These are phyloP conservation scores for Epicoccum sorghinum DNA, from an alignment of 2,329 filamentous ascomycete genomes.

Conservation along the genomic window DNA sequence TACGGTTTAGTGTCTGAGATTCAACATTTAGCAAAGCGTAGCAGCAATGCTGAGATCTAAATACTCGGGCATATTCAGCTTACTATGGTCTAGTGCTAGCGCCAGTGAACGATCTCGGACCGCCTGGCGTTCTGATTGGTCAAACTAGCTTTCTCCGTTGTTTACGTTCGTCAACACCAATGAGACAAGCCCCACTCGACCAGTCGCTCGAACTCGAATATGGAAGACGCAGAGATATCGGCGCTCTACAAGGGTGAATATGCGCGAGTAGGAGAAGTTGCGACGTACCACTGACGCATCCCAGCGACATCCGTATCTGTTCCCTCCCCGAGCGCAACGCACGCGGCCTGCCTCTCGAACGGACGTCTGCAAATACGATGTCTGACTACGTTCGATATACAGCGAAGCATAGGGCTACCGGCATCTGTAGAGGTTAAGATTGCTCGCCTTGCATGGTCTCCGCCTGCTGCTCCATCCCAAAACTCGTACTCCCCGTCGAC, in stretches of 20 bases:
- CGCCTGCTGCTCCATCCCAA: constrained; percentile 11
- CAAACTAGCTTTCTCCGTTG: constrained; percentile 21
- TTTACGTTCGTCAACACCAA: constrained; percentile 39
- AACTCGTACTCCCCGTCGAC: constrained; percentile 20
- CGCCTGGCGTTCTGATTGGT: constrained; percentile 8
- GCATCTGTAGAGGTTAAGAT: constrained; percentile 36
- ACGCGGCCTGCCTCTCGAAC: constrained; percentile 48
- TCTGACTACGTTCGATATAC: constrained; percentile 42
- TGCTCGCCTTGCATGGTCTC: constrained; percentile 48
- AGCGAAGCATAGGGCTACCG: constrained; percentile 45
- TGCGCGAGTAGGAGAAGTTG: no score
- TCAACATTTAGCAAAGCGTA: constrained; percentile 1
- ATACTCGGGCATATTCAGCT: no score
- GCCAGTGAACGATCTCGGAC: constrained; percentile 5
- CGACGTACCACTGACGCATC: constrained; percentile 7
- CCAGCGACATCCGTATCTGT: constrained; percentile 43
- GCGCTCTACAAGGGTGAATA: no score
- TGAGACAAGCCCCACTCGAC: constrained; percentile 5
- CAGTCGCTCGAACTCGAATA: constrained; percentile 14
- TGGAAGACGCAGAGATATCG: constrained; percentile 33
- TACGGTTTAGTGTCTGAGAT: constrained; percentile 21
- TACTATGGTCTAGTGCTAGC: no score
- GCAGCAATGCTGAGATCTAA: not conserved
- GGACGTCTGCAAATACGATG: constrained; percentile 50
- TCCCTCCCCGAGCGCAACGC: constrained; percentile 47